Base-by-base conservation (phyloP, 1,284 basidiomycete genomes). In the Cryptococcus sp. region DNA sequence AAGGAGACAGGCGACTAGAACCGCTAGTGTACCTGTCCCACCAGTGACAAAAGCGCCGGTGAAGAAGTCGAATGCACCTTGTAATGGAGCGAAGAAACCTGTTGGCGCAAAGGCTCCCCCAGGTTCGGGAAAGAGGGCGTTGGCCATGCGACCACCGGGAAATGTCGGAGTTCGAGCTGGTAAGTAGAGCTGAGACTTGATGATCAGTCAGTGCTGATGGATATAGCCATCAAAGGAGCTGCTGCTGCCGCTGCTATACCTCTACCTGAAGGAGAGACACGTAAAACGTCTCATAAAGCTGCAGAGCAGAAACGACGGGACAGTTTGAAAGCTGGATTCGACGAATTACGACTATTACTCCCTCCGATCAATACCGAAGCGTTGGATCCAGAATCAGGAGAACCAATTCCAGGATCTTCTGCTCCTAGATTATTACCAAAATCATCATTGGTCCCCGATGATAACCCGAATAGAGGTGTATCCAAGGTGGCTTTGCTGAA, bases 231-330 rank as follows among this genome's bases (percentile, higher is more conserved):
- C 36, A 74, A 70, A 66, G 66, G 62, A 10, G 64, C 62, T n/a
- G 61, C 68, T 4, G 58, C 64, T 23, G 59, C 62, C 3, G 66
- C 67, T 2, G 65, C 70, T 11, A 61, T 68, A 3, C 55, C 60
- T 4, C 44, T 46, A 5, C 49, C 60, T 14, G 71, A 74, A 52
- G 71, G 71, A n/a, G 76, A 77, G 53, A 72, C 59, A 6, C 70
- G 74, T 7, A 91, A 92, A 70, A 89, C 89, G 0, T 94, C 92
- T 0, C 95, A 98, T 78, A 98, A 98, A 76, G 90, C 88, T 1
- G 95, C 95, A 0, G 95, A 98, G 76, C 95, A 98, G 73, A 95
- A 96, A 73, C 86, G 95, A 23, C 85, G 95, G 4, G 95, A 98
- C 76, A 91, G 88, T 41, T 84, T 98, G 63, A 98, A 98, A 78